Percentiles rank a stretch among this genome's conserved stretches.
These are phyloP conservation scores for Alternaria metachromatica DNA, from an alignment of 2,329 filamentous ascomycete species.

Conservation along the genomic window DNA sequence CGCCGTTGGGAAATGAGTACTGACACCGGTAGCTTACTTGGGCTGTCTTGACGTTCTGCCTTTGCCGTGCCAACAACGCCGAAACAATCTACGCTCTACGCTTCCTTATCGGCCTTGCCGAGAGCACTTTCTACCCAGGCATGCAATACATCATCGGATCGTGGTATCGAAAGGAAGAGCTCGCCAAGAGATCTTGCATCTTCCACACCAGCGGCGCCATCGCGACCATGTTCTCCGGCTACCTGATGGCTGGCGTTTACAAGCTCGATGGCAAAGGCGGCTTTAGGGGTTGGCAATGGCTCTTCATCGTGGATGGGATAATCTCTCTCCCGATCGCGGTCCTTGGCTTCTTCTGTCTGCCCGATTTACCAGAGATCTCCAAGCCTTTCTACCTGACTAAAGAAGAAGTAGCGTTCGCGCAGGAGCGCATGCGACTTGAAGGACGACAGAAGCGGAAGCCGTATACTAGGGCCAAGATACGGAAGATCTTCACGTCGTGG, in stretches of 20 bases:
- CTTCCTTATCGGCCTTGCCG: constrained; percentile 45
- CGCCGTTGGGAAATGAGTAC: neutral
- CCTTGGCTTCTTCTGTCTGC: constrained; percentile 24
- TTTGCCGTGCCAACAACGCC: constrained; percentile 9
- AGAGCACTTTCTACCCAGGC: constrained; percentile 60
- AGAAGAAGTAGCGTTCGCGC: constrained; percentile 16
- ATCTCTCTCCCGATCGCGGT: constrained; percentile 26
- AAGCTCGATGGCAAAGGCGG: constrained; percentile 65
- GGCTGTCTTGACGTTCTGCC: constrained; percentile 10
- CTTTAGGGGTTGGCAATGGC: constrained; percentile 44
- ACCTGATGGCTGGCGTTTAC: constrained; percentile 61
- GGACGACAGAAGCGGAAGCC: neutral
- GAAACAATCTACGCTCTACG: constrained; percentile 19
- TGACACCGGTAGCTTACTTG: constrained; percentile 6
- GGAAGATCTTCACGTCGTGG: constrained; percentile 8
- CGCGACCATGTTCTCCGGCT: constrained; percentile 40
- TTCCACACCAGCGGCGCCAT: constrained; percentile 22
- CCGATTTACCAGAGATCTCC: constrained; percentile 24
- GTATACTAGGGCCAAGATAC: constrained; percentile 12
- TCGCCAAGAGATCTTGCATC: constrained; percentile 23
- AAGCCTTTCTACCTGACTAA: constrained; percentile 17
- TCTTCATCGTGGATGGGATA: constrained; percentile 29
- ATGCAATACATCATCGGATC: constrained; percentile 46
- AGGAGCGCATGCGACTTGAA: constrained; percentile 13
- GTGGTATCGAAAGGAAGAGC: constrained; percentile 10